Evolutionary conservation across 345 rosid species (phyloP), one percentile per base, ranked within the genome.

Genomic region (Melaleuca alternifolia): DNA sequence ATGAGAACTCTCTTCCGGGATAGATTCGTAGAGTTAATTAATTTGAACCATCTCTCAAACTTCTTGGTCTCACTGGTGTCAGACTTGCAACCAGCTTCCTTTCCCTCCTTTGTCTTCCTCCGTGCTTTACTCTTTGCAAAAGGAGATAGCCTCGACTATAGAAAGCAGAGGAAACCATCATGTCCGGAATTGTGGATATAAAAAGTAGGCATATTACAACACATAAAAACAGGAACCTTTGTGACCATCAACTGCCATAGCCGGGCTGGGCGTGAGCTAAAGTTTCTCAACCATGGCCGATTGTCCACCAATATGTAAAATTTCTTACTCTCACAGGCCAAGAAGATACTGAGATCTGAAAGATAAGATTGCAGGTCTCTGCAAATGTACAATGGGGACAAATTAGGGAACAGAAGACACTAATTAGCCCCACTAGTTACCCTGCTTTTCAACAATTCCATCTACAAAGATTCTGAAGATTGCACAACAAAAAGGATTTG

Each of bases 241-340:
- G 99, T 98, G 65, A 98, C 99, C 99, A 98, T 95, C 28, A 96
- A 90, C 88, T 98, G 99, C 99, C 99, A 98, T 82, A 96, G 87
- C 89, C 90, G 98, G 86, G 96, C 94, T 16, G 97, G 92, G 77
- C 93, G 91, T 5, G 97, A 90, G 83, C 93, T 95, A 11, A 91
- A 86, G 75, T 93, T 91, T 84, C 88, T 91, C 92, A 94, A 85
- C 98, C 99, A 98, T 89, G 99, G 98, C 53, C 95, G 91, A 85
- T 98, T 98, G 85, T 98, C 99, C 88, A 98, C 99, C 94, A 98
- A 88, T 75, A 98, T 91, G 86, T 93, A 98, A 61, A 98, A 87
- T 88, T 93, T 98, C 48, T 94, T 94, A 88, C 98, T 95, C 86
- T 96, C 97, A 83, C 89, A 28, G 14, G 96, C 98, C 89, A 98